Evolutionary conservation across 2,329 filamentous ascomycete species (phyloP).

Genomic region (Xylariaceae sp.): DNA sequence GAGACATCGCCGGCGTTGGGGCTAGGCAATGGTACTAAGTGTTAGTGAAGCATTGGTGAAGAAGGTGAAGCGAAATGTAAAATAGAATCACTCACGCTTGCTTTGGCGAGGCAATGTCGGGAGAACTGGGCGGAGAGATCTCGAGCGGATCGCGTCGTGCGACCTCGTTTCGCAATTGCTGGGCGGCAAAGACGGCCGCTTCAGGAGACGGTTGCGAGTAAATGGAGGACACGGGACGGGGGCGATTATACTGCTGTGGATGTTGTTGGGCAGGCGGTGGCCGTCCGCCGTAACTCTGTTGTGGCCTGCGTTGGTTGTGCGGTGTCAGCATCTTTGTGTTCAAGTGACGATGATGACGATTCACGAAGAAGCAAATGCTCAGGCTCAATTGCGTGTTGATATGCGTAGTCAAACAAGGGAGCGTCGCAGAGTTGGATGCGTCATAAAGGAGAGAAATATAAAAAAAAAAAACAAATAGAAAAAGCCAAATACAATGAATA

Average conservation of each 20-base stretch:
- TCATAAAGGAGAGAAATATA: conserved; percentile 2
- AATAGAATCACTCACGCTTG: conserved; percentile 38
- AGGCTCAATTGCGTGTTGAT: too few species aligned
- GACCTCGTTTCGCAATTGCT: conserved; percentile 25
- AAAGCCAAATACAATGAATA: conserved; percentile 2
- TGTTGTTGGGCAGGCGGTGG: too few species aligned
- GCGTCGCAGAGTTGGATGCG: not conserved
- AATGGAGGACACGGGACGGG: conserved; percentile 54
- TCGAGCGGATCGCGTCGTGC: conserved; percentile 30
- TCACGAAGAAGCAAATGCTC: too few species aligned
- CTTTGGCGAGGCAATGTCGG: conserved; percentile 39
- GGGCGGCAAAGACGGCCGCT: conserved; percentile 30
- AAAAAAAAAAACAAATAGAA: not conserved
- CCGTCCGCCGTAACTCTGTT: too few species aligned
- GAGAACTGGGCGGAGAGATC: conserved; percentile 56
- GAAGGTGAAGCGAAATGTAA: not conserved
- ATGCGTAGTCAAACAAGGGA: too few species aligned
- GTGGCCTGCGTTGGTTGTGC: conserved; percentile 28
- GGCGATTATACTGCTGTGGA: too few species aligned
- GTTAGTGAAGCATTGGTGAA: not conserved
- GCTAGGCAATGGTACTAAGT: conserved; percentile 21
- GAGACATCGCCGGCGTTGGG: conserved; percentile 43
- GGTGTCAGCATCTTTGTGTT: conserved; percentile 28
- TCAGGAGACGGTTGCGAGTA: conserved; percentile 55
- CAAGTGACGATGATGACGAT: too few species aligned